Evolutionary conservation across 306 rosid genomes (phyloP).

Genomic region (Macrotyloma uniflorum): DNA sequence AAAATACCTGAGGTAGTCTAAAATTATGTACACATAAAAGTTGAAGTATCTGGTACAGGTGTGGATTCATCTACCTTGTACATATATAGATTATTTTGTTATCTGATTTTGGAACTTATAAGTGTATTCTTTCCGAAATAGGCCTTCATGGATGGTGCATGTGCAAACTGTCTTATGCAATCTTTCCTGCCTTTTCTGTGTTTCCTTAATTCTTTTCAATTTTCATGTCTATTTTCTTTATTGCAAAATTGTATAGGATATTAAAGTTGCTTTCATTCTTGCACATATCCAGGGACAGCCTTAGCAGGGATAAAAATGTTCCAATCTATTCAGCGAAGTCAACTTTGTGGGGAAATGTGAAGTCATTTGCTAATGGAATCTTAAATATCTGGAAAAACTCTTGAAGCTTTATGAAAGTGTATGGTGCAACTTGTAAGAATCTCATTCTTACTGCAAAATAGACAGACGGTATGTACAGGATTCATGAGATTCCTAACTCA

Average conservation of each 20-base stretch:
- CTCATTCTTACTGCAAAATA: background rate
- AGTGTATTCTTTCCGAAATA: constrained; percentile 21
- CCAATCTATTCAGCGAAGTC: constrained; percentile 40
- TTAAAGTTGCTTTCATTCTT: constrained; percentile 28
- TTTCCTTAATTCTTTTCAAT: background rate
- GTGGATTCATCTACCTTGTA: background rate
- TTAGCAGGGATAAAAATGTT: constrained; percentile 33
- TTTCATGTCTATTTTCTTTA: constrained; percentile 27
- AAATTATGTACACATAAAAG: background rate
- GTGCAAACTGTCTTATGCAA: background rate
- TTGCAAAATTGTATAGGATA: constrained; percentile 13
- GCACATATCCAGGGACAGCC: constrained; percentile 43
- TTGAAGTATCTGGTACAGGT: background rate
- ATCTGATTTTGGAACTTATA: background rate
- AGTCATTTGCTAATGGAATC: constrained; percentile 67
- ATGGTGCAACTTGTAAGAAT: constrained; percentile 32
- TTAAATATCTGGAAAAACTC: constrained; percentile 58
- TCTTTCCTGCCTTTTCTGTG: background rate
- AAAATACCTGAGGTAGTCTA: constrained; percentile 18
- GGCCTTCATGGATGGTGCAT: constrained; percentile 25
- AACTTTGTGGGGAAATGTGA: constrained; percentile 70
- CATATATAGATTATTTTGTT: background rate
- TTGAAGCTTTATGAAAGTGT: constrained; percentile 42
- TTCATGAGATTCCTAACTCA: constrained; percentile 22
- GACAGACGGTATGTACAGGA: constrained; percentile 25